Evolutionary conservation across 495 filamentous ascomycete species (phyloP).

Genomic region (Aspergillus ostianus): DNA sequence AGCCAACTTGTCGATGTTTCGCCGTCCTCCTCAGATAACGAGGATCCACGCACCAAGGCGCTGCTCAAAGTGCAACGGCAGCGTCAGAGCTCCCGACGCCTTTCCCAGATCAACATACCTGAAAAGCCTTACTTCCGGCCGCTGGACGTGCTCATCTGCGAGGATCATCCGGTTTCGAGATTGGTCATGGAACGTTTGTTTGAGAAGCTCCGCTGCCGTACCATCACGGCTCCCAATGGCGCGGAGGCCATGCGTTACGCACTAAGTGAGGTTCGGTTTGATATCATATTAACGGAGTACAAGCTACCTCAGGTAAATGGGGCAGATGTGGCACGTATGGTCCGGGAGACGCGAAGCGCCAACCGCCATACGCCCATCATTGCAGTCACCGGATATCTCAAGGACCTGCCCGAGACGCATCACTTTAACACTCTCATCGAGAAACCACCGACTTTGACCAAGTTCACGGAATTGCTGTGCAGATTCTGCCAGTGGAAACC

Average conservation of each 20-base stretch:
- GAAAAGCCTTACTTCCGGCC: conserved; percentile 87
- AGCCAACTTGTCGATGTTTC: conserved; percentile 96
- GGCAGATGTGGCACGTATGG: conserved; percentile 93
- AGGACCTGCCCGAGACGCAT: conserved; percentile 89
- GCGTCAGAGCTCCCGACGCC: conserved; percentile 83
- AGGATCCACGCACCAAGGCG: conserved; percentile 86
- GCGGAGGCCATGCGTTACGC: conserved; percentile 88
- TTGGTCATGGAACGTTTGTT: conserved; percentile 96
- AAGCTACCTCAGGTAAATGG: conserved; percentile 93
- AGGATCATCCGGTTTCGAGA: conserved; percentile 96
- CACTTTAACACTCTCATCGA: conserved; percentile 93
- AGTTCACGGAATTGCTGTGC: conserved; percentile 80
- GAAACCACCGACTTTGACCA: conserved; percentile 88
- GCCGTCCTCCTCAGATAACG: conserved; percentile 95
- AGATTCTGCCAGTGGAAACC: conserved; percentile 92
- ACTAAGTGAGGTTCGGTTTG: conserved; percentile 86
- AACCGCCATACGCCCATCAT: conserved; percentile 96
- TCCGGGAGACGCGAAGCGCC: conserved; percentile 88
- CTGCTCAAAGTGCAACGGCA: conserved; percentile 90
- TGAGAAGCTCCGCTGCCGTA: conserved; percentile 91
- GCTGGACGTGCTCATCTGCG: conserved; percentile 91
- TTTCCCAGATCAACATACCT: conserved; percentile 81
- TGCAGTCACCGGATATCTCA: conserved; percentile 95
- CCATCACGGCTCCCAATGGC: conserved; percentile 86
- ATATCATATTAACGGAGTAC: conserved; percentile 98